phyloP scores from a whole-genome alignment of 352 stramenopile genomes.

The Globisporangium lucens region DNA sequence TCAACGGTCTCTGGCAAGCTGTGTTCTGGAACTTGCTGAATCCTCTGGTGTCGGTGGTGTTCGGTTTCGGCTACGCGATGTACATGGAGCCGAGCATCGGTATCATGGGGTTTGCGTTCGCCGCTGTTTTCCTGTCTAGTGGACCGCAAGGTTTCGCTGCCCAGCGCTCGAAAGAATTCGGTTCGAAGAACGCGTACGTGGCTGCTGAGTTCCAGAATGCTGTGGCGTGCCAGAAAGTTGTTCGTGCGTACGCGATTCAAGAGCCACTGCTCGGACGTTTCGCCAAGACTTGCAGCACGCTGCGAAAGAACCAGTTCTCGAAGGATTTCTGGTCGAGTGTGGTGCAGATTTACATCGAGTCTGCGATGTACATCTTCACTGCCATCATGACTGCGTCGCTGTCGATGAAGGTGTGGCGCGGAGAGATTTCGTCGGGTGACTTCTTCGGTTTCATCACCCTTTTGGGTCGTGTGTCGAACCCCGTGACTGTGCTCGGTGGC shows the following conservation, averaged over 20 bases:
- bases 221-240: constrained; percentile 82
- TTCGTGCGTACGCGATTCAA: constrained; percentile 83
- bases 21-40: constrained; percentile 89
- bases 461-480: constrained; percentile 74
- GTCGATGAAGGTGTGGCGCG: constrained; percentile 82
- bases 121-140: constrained; percentile 73
- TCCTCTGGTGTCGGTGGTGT: constrained; percentile 70
- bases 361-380: constrained; percentile 89
- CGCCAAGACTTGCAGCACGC: constrained; percentile 47
- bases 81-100: constrained; percentile 82
- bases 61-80: constrained; percentile 81
- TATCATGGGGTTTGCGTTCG: constrained; percentile 83
- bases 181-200: constrained; percentile 85
- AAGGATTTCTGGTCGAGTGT: constrained; percentile 90
- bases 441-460: constrained; percentile 86
- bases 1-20: constrained; percentile 83
- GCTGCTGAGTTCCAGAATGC: constrained; percentile 87
- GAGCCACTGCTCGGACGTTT: constrained; percentile 74
- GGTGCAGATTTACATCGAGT: constrained; percentile 90
- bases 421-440: constrained; percentile 62
- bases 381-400: constrained; percentile 84
- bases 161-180: constrained; percentile 84
- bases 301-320: constrained; percentile 84
- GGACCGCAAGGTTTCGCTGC: constrained; percentile 80
- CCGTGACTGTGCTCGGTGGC: constrained; percentile 76